Percentiles rank a stretch among this genome's conserved stretches.
Conservation (phyloP, 1,139 yeast genomes). For the Candida buenavistaensis region DNA sequence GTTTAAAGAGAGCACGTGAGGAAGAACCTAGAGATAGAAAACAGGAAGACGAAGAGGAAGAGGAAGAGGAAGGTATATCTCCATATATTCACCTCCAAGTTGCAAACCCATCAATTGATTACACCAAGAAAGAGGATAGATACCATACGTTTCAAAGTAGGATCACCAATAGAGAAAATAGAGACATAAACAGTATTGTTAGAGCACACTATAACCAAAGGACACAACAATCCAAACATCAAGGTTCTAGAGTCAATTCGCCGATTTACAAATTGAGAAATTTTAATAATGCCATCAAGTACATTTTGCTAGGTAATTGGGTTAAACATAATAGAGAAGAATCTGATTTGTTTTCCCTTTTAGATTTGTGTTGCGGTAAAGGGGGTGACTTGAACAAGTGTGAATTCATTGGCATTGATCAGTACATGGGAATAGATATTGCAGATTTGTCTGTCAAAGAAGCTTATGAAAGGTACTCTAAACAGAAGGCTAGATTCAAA, state of each 20-base stretch:
- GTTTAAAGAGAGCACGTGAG: too few species aligned
- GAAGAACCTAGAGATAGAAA: constrained; percentile 1
- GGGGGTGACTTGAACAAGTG: constrained; percentile 96
- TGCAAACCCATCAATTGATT: constrained; percentile 28
- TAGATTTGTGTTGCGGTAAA: constrained; percentile 95
- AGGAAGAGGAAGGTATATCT: constrained; percentile 17
- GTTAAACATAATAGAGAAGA: constrained; percentile 48
- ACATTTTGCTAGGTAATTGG: constrained; percentile 75
- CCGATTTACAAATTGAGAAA: constrained; percentile 84
- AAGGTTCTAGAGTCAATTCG: constrained; percentile 65
- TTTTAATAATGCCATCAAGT: constrained; percentile 90
- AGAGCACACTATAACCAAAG: constrained; percentile 84
- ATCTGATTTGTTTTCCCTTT: constrained; percentile 45
- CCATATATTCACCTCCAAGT: constrained; percentile 35
- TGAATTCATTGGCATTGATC: constrained; percentile 69
- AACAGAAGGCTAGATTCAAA: constrained; percentile 42
- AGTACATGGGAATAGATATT: constrained; percentile 87
- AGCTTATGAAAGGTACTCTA: constrained; percentile 71
- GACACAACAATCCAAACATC: constrained; percentile 65
- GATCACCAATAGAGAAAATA: constrained; percentile 33
- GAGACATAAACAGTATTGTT: constrained; percentile 60
- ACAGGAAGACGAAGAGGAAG: constrained; percentile 6
- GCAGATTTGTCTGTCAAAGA: constrained; percentile 87
- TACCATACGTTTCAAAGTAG: constrained; percentile 46
- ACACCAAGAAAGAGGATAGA: constrained; percentile 6